Conservation (phyloP, 1,284 basidiomycete genomes). For the Cutaneotrichosporon curvatum region DNA sequence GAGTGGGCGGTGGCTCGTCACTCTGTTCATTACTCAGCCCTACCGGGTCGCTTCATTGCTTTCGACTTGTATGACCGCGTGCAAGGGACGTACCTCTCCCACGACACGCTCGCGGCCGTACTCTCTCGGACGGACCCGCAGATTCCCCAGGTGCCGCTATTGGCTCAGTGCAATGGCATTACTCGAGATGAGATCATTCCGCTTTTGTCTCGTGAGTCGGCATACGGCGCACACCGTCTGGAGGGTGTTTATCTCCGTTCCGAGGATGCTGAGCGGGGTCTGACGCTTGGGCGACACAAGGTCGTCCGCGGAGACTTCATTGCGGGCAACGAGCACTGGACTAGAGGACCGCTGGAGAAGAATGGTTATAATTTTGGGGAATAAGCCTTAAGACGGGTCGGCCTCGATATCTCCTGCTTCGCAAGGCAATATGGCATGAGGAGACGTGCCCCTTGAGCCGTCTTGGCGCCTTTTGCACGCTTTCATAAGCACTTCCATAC, state of each 20-base stretch:
- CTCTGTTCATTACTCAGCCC: slow-evolving; percentile 54
- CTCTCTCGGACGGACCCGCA: slow-evolving; percentile 33
- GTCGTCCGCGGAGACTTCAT: slow-evolving; percentile 60
- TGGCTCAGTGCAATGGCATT: slow-evolving; percentile 47
- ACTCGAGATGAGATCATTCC: slow-evolving; percentile 46
- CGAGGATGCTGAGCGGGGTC: slow-evolving; percentile 44
- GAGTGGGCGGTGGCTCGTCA: slow-evolving; percentile 61
- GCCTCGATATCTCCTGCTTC: too few species aligned
- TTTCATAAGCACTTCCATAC: too few species aligned
- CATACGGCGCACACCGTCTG: slow-evolving; percentile 52
- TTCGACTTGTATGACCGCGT: slow-evolving; percentile 56
- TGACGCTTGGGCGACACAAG: slow-evolving; percentile 52
- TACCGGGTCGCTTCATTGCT: slow-evolving; percentile 53
- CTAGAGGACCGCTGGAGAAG: slow-evolving; percentile 47
- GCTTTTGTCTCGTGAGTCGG: slow-evolving; percentile 50
- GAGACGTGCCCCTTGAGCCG: too few species aligned
- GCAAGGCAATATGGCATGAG: too few species aligned
- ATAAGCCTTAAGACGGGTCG: too few species aligned
- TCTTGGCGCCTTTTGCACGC: too few species aligned
- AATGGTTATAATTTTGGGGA: too few species aligned
- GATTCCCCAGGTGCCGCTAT: slow-evolving; percentile 50
- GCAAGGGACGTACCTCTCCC: too few species aligned
- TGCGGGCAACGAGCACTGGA: slow-evolving; percentile 60
- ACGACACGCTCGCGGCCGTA: slow-evolving; percentile 49
- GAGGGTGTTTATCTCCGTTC: slow-evolving; percentile 59